Evolutionary conservation across 345 rosid genomes (phyloP).

Genomic region (Isatis tinctoria): DNA sequence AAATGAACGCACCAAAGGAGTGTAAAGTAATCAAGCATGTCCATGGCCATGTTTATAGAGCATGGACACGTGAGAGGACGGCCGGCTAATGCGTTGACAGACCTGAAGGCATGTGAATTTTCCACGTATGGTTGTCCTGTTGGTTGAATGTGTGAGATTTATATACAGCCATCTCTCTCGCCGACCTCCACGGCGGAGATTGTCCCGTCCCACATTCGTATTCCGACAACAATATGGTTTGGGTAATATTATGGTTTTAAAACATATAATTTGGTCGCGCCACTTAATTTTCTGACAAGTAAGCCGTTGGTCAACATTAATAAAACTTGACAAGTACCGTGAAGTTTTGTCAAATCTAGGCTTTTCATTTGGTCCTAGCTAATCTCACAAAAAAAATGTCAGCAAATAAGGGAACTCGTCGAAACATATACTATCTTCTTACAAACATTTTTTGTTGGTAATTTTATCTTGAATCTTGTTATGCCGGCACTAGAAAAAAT

Average conservation of each 20-base stretch:
- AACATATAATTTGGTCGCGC: not conserved
- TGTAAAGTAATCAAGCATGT: not conserved
- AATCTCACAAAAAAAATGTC: not conserved
- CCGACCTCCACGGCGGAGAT: conserved; percentile 30
- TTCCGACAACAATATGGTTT: not conserved
- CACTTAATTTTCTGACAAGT: conserved; percentile 1
- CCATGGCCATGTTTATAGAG: not conserved
- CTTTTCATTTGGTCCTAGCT: not conserved
- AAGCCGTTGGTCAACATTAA: too few relatives aligned
- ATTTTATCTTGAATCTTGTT: not conserved
- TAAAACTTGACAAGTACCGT: not conserved
- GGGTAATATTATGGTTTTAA: not conserved
- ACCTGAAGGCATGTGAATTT: conserved; percentile 5
- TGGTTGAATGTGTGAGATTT: conserved; percentile 2
- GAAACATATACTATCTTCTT: not conserved
- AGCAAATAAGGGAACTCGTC: not conserved
- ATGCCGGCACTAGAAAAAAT: too few relatives aligned
- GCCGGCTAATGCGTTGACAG: not conserved
- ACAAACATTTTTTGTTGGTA: not conserved
- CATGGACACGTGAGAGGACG: conserved; percentile 18
- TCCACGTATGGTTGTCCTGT: not conserved
- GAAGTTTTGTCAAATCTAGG: conserved; percentile 7
- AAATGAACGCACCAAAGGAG: not conserved
- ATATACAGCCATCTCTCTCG: conserved; percentile 12
- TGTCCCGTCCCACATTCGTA: conserved; percentile 24